Evolutionary conservation across 1,284 basidiomycete genomes (phyloP), one percentile per base, ranked within the genome.

Genomic region (Tilletia caries): DNA sequence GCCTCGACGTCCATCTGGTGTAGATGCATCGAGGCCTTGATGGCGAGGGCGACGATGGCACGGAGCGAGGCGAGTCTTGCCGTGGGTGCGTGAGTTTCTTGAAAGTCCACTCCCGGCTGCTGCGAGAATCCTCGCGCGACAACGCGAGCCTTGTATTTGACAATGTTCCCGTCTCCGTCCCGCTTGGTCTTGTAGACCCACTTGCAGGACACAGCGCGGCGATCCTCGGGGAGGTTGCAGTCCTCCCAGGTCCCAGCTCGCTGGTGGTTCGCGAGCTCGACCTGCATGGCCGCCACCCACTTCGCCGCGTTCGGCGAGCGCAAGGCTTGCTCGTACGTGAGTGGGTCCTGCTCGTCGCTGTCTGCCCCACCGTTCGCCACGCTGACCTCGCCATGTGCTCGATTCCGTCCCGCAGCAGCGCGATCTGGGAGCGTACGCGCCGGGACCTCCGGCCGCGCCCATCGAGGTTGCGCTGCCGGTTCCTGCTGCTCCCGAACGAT

Each of bases 1-100:
- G 52, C 52, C 23, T 58, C 52, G 10, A 58, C 52, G 27, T 58
- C 52, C 52, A 58, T 58, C 27, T 58, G 52, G 43, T 44, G 43
- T 10, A 44, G 10, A 10, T 20, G 43, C 43, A 44, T 44, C 10
- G 43, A 10, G 43, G 43, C 20, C 43, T 20, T 10, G 20, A 44
- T 44, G 20, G 43, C 43, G 12, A 44, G 43, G 43, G 43, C 43
- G 10, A 44, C 43, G 43, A 44, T 10, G 12, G 43, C 20, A 10
- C 43, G 10, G 12, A 44, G 20, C 10, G 43, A 44, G 43, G 43
- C 43, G 12, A 44, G 10, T 20, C 43, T 44, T 44, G 43, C 10
- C 43, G 43, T 44, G 10, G 43, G 43, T 20, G 43, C 43, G 43
- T 44, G 43, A 44, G 43, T 44, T 20, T 44, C 43, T 20, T 44